These are phyloP conservation scores for Discostella pseudostelligera DNA, from an alignment of 108 stramenopile species.

Conservation along the genomic window DNA sequence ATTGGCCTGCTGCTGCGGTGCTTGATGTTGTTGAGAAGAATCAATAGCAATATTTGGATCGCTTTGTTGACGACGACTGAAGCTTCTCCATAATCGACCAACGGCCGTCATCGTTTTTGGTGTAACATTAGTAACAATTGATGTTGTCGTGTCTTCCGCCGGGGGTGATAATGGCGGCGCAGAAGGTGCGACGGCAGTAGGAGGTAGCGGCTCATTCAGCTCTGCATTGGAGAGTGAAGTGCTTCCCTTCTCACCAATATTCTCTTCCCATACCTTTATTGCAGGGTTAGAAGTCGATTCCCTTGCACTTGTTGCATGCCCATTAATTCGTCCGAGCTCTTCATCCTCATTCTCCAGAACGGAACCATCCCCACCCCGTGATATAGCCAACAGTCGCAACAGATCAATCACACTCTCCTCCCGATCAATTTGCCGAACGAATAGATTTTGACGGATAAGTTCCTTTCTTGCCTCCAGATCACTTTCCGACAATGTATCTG, in stretches of 20 bases:
- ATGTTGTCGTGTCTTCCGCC: background rate
- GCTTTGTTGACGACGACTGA: too few relatives aligned
- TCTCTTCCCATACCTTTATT: too few relatives aligned
- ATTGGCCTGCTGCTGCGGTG: too few relatives aligned
- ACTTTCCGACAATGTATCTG: background rate
- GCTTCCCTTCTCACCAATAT: background rate
- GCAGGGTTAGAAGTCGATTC: background rate
- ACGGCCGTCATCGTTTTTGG: too few relatives aligned
- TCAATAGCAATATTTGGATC: too few relatives aligned
- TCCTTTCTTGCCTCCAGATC: slow-evolving; percentile 25
- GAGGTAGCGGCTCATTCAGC: too few relatives aligned
- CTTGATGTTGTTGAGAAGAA: too few relatives aligned
- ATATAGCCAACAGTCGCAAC: slow-evolving; percentile 30
- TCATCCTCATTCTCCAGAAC: slow-evolving; percentile 1
- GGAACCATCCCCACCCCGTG: slow-evolving; percentile 11
- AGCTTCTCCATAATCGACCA: too few relatives aligned
- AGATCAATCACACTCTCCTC: slow-evolving; percentile 41
- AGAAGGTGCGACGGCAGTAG: too few relatives aligned
- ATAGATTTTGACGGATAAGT: slow-evolving; percentile 41
- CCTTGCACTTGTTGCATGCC: too few relatives aligned
- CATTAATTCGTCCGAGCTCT: slow-evolving; percentile 24
- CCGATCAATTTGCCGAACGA: slow-evolving; percentile 20
- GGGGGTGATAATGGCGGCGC: background rate
- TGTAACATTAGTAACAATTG: background rate
- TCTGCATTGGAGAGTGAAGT: background rate